phyloP scores from a whole-genome alignment of 176 grass and related monocot genomes.

The Oryza glumipatula region DNA sequence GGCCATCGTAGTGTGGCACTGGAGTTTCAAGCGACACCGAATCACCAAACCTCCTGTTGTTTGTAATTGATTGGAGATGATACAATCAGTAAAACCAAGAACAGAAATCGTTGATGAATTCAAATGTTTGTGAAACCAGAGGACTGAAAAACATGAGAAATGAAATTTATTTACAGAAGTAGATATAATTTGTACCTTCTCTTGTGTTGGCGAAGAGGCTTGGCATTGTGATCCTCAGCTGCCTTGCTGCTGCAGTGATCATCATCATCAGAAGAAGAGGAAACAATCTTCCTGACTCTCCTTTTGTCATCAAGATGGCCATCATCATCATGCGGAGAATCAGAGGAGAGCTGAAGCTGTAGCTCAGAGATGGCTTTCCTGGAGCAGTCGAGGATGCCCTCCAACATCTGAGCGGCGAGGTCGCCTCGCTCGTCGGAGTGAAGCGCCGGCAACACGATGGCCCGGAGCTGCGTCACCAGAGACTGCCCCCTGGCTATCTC shows the following conservation, averaged over 20 bases:
- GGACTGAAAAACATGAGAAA: background rate
- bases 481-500: slow-evolving; percentile 47
- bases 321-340: background rate
- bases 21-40: slow-evolving; percentile 38
- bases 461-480: slow-evolving; percentile 53
- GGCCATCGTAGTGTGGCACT: slow-evolving; percentile 51
- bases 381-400: slow-evolving; percentile 44
- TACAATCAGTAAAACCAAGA: background rate
- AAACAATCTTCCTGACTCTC: slow-evolving; percentile 27
- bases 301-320: slow-evolving; percentile 26
- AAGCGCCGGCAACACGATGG: slow-evolving; percentile 45
- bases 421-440: slow-evolving; percentile 2
- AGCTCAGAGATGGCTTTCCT: slow-evolving; percentile 41
- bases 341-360: background rate
- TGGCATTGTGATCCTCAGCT: background rate
- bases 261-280: background rate
- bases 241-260: background rate
- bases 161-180: too few species aligned
- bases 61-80: background rate
- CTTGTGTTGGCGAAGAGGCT: slow-evolving; percentile 40
- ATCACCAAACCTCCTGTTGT: slow-evolving; percentile 39
- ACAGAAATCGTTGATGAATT: background rate
- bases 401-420: slow-evolving; percentile 41
- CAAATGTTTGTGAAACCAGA: background rate
- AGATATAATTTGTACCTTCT: slow-evolving; percentile 22